Evolutionary conservation across 495 filamentous ascomycete genomes (phyloP).

Genomic region (Cercophora samala): DNA sequence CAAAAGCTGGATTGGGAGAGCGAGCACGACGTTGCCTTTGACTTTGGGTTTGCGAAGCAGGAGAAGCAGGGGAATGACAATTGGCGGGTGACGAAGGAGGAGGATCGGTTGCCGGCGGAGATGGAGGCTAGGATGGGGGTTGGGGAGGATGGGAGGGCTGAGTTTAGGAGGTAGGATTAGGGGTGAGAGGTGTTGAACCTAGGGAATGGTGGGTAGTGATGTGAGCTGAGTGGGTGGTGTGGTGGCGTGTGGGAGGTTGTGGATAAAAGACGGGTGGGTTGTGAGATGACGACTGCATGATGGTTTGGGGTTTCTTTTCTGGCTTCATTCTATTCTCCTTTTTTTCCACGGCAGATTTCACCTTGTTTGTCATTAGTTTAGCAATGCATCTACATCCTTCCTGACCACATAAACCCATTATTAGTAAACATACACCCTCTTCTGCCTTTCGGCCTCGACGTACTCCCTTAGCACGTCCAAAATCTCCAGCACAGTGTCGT

Average conservation of each 20-base stretch:
- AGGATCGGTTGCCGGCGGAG: neutral
- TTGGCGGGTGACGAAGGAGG: neutral
- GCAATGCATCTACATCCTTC: neutral
- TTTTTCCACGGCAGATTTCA: no score
- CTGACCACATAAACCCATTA: neutral
- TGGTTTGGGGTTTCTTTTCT: no score
- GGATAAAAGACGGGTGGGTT: no score
- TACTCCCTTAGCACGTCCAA: slow-evolving; percentile 1
- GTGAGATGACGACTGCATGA: no score
- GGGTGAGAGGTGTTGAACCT: neutral
- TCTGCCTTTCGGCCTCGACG: neutral
- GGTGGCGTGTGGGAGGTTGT: no score
- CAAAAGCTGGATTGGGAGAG: slow-evolving; percentile 30
- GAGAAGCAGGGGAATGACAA: neutral
- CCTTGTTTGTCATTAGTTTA: neutral
- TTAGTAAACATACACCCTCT: neutral
- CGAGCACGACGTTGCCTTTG: slow-evolving; percentile 30
- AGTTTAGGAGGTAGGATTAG: slow-evolving; percentile 3
- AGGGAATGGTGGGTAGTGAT: no score
- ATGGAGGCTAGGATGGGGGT: slow-evolving; percentile 1
- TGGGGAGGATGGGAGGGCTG: neutral
- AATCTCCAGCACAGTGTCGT: neutral
- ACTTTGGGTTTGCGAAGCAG: slow-evolving; percentile 26
- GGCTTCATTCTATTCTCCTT: no score
- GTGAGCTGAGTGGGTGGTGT: no score